Evolutionary conservation across 1,284 basidiomycete species (phyloP), one percentile per base, ranked within the genome.

Genomic region (Trichosporon sp.): DNA sequence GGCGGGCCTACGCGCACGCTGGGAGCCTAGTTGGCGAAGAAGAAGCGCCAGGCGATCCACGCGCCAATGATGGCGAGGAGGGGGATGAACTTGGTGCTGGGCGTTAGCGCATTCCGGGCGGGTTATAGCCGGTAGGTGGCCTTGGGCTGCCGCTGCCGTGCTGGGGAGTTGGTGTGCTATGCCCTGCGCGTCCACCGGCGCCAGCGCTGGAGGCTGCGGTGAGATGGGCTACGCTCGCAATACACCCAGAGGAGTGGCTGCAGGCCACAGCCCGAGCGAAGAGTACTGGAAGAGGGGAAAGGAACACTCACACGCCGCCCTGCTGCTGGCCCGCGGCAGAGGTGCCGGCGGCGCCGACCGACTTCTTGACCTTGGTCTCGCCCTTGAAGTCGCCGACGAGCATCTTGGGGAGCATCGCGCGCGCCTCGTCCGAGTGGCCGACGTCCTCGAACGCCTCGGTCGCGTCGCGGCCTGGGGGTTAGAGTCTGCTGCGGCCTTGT

Each of bases 401-500:
- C 89, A 95, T 87, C 77, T 84, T 88, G 71, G 88, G 87, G 68
- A 99, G 87, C 73, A 97, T 88, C n/a, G 87, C 90, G 70, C 96
- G 90, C 18, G 96, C 97, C 84, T 99, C 97, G 79, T 99, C 97
- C 18, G 95, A 98, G 88, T 99, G 96, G 58, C 97, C 96, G 63
- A 99, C 95, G 83, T 99, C 97, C 85, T 99, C 97, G 79, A 99
- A 99, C 12, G 96, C 94, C 82, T 99, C 97, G 56, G 96, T 97
- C 31, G 94, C 95, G 83, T 99, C 95, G 81, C 91, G 90, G 77
- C 91, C 81, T 79, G 73, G 25, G 13, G n/a, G n/a, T 31, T n/a
- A 60, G 56, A 27, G 18, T 27, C 27, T 56, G 27, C 6, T 29
- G 3, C 3, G 25, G 3, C 9, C 35, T 1, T 12, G 23, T 7